phyloP scores from a whole-genome alignment of 2,329 filamentous ascomycete genomes.

The Verticillium klebahnii region DNA sequence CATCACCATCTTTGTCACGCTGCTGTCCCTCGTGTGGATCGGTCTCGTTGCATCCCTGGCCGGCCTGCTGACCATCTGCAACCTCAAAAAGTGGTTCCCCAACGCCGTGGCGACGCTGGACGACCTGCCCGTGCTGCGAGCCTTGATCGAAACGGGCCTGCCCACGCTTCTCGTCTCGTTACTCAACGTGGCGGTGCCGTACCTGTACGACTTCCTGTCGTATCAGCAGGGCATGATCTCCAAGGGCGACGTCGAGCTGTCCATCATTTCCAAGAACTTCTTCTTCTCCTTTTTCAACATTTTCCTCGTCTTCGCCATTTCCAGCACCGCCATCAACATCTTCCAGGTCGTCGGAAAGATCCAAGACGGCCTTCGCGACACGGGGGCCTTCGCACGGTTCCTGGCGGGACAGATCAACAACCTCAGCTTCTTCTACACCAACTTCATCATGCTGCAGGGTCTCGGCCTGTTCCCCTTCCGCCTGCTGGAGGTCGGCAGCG shows the following conservation, averaged over 20 bases:
- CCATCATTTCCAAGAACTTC: constrained; percentile 96
- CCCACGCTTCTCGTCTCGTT: constrained; percentile 83
- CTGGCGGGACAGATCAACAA: constrained; percentile 72
- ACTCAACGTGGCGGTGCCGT: constrained; percentile 85
- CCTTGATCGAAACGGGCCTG: constrained; percentile 80
- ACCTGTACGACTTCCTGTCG: constrained; percentile 89
- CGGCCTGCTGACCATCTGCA: constrained; percentile 73
- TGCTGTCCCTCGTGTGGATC: constrained; percentile 87
- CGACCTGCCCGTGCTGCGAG: constrained; percentile 63
- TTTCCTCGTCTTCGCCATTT: constrained; percentile 88
- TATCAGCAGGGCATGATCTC: constrained; percentile 94
- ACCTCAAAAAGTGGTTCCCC: constrained; percentile 70
- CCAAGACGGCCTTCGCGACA: constrained; percentile 71
- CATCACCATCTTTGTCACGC: constrained; percentile 75
- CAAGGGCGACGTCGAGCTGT: constrained; percentile 88
- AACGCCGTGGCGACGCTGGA: constrained; percentile 63
- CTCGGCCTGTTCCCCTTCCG: constrained; percentile 92
- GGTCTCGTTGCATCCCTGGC: constrained; percentile 76
- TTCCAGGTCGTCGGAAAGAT: constrained; percentile 70
- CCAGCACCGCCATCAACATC: constrained; percentile 79
- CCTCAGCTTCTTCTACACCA: constrained; percentile 82
- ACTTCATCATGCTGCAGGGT: constrained; percentile 89
- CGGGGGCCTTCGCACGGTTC: constrained; percentile 68
- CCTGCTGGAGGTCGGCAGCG: constrained; percentile 82
- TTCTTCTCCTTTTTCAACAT: constrained; percentile 99